Conservation (phyloP, 2,329 filamentous ascomycete genomes). For the Daldinia sp. region DNA sequence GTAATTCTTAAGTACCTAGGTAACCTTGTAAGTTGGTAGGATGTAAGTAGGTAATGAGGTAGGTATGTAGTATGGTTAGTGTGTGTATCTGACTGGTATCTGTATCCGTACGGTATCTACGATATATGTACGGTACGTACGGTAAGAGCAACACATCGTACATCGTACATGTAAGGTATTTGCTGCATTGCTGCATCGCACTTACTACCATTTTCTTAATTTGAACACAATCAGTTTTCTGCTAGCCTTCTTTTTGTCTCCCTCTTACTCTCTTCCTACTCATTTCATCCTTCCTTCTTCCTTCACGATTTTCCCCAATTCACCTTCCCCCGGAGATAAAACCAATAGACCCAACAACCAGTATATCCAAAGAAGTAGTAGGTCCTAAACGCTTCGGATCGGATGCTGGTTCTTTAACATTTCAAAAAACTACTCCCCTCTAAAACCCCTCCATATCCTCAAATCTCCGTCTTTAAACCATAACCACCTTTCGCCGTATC, state of each 20-base stretch:
- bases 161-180: no score
- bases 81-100: background rate
- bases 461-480: conserved; percentile 9
- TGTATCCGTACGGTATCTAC: background rate
- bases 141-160: conserved; percentile 19
- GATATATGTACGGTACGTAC: no score
- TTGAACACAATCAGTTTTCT: conserved; percentile 15
- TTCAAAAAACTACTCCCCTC: no score
- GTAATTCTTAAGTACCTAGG: no score
- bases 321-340: conserved; percentile 19
- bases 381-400: conserved; percentile 15
- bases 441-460: conserved; percentile 2
- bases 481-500: conserved; percentile 8
- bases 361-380: conserved; percentile 14
- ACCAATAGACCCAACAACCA: conserved; percentile 3
- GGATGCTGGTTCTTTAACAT: conserved; percentile 13
- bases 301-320: background rate
- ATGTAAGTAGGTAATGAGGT: no score
- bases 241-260: conserved; percentile 28
- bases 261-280: conserved; percentile 16
- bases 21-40: no score
- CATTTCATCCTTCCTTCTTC: conserved; percentile 4
- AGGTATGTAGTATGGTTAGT: background rate
- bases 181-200: conserved; percentile 23
- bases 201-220: conserved; percentile 19